phyloP scores from a whole-genome alignment of 2,329 filamentous ascomycete species.

The Epichloe amarillans region DNA sequence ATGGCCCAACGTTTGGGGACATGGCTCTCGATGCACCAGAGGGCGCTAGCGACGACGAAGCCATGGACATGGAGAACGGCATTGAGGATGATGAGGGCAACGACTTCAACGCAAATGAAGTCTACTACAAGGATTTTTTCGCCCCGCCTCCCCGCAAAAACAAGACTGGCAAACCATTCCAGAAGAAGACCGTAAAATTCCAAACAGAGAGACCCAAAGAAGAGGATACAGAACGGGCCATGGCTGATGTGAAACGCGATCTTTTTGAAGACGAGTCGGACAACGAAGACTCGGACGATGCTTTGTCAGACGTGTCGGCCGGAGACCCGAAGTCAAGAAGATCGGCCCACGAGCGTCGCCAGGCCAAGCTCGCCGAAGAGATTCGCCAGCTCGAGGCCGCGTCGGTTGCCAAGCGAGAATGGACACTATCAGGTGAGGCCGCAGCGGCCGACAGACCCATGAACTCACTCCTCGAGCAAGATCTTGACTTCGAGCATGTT shows the following conservation, averaged over 20 bases:
- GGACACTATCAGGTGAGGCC: conserved; percentile 83
- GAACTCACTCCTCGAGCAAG: conserved; percentile 88
- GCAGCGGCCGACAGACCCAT: conserved; percentile 66
- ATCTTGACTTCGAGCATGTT: conserved; percentile 88
- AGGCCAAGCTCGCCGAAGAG: conserved; percentile 75
- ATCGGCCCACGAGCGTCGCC: conserved; percentile 76
- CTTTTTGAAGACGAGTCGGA: conserved; percentile 72
- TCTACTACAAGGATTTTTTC: conserved; percentile 91
- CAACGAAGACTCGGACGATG: conserved; percentile 49
- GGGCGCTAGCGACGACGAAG: conserved; percentile 54
- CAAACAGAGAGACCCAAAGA: conserved; percentile 36
- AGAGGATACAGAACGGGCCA: conserved; percentile 65
- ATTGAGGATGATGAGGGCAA: conserved; percentile 41
- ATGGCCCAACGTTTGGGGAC: conserved; percentile 73
- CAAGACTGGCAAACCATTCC: conserved; percentile 29
- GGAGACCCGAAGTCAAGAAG: conserved; percentile 59
- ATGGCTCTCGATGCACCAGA: conserved; percentile 61
- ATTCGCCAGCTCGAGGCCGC: conserved; percentile 84
- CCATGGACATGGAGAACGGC: conserved; percentile 31
- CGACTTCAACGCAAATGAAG: conserved; percentile 66
- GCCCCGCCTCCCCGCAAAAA: conserved; percentile 68
- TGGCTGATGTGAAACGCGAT: conserved; percentile 76
- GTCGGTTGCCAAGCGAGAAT: conserved; percentile 79
- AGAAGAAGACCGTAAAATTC: conserved; percentile 25
- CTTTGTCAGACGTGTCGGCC: conserved; percentile 51